These are phyloP conservation scores for Neohortaea acidophila DNA, from an alignment of 495 filamentous ascomycete species.

Conservation along the genomic window DNA sequence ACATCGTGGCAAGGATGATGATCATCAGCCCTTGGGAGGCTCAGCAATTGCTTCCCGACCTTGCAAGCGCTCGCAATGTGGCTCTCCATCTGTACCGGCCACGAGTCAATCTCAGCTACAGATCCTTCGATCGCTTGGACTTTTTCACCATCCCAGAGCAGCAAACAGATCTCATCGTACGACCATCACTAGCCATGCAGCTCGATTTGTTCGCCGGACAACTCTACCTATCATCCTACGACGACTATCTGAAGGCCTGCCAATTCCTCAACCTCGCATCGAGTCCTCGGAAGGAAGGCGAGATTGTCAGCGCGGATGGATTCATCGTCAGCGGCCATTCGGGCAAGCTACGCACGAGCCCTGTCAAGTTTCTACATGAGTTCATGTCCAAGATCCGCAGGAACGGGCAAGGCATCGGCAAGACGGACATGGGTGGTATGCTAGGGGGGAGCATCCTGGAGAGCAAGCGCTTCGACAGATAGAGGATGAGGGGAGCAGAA, in stretches of 20 bases:
- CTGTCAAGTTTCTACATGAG: conserved; percentile 37
- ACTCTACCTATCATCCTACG: conserved; percentile 41
- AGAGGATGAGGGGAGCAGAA: background rate
- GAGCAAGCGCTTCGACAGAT: conserved; percentile 21
- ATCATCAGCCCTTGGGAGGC: conserved; percentile 52
- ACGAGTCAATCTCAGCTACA: conserved; percentile 1
- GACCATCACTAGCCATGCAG: background rate
- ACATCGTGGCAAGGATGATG: conserved; percentile 26
- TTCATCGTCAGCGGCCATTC: conserved; percentile 26
- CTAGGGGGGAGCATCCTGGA: conserved; percentile 32
- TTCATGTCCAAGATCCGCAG: conserved; percentile 37
- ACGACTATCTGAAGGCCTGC: conserved; percentile 40
- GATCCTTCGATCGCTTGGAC: conserved; percentile 5
- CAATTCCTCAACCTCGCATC: conserved; percentile 35
- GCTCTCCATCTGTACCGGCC: conserved; percentile 39
- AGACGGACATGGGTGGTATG: conserved; percentile 42
- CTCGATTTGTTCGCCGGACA: conserved; percentile 56
- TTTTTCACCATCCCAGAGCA: conserved; percentile 1
- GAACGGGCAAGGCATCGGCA: conserved; percentile 34
- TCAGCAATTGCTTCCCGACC: conserved; percentile 32
- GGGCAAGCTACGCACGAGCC: conserved; percentile 27
- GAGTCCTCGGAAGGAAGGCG: conserved; percentile 20
- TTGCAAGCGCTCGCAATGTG: conserved; percentile 17
- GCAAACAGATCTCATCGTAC: background rate
- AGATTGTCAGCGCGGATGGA: conserved; percentile 27